These are phyloP conservation scores for Oryza glaberrima DNA, from an alignment of 176 grass and related monocot species.

Conservation along the genomic window DNA sequence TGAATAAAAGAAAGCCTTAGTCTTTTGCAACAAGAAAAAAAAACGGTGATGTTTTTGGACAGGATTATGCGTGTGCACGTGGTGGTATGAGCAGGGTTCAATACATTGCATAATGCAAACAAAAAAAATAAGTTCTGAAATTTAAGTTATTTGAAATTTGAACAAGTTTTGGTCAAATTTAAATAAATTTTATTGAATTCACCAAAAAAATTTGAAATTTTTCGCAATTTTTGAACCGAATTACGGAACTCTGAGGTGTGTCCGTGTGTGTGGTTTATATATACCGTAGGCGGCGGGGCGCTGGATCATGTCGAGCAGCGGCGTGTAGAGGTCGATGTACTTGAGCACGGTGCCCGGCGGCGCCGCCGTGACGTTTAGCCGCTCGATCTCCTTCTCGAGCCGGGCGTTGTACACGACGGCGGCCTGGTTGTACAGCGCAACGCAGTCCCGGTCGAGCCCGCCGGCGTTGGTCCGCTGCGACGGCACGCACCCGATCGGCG, in stretches of 20 bases:
- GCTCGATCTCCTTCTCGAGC: slow-evolving; percentile 63
- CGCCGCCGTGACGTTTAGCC: slow-evolving; percentile 56
- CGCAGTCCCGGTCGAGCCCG: slow-evolving; percentile 67
- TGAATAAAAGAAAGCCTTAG: no score
- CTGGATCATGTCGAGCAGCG: slow-evolving; percentile 72
- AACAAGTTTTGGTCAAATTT: no score
- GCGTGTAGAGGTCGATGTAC: slow-evolving; percentile 70
- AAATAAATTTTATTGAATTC: no score
- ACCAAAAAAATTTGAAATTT: no score
- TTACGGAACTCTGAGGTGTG: no score
- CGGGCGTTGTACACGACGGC: slow-evolving; percentile 60
- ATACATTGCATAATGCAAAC: no score
- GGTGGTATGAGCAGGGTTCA: no score
- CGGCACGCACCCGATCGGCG: slow-evolving; percentile 84
- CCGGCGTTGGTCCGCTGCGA: slow-evolving; percentile 83
- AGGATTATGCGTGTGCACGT: no score
- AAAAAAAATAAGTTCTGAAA: no score
- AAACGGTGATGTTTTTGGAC: background rate
- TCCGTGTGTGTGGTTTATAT: no score
- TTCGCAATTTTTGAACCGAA: no score
- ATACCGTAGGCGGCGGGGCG: slow-evolving; percentile 67
- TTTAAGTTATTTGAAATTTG: no score
- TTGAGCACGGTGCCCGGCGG: slow-evolving; percentile 50
- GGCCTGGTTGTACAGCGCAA: slow-evolving; percentile 74
- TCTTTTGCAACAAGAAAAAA: background rate